phyloP scores from a whole-genome alignment of 495 filamentous ascomycete species.

The Barbatosphaeria neglecta region DNA sequence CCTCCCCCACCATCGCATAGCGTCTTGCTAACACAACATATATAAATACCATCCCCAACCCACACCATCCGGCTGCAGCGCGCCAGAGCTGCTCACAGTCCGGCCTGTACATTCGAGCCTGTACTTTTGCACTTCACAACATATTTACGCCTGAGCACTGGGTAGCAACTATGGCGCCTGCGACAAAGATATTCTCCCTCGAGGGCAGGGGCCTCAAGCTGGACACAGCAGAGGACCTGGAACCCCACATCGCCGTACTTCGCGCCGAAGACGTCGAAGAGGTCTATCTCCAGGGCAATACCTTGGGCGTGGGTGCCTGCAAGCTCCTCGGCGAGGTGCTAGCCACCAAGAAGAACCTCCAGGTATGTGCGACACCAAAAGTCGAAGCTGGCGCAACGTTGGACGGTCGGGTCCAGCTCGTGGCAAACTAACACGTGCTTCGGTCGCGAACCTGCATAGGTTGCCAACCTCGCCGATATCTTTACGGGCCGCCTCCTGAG shows the following conservation, averaged over 20 bases:
- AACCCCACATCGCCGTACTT: slow-evolving; percentile 68
- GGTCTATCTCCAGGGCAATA: slow-evolving; percentile 77
- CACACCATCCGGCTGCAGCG: neutral
- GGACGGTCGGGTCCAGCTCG: no score
- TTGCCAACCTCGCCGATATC: slow-evolving; percentile 89
- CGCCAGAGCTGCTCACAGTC: neutral
- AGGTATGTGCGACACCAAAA: slow-evolving; percentile 30
- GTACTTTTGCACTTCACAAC: neutral
- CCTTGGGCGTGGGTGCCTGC: slow-evolving; percentile 77
- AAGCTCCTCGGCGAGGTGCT: slow-evolving; percentile 71
- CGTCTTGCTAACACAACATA: no score
- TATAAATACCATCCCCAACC: neutral
- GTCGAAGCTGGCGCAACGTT: no score
- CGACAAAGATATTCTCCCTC: slow-evolving; percentile 70
- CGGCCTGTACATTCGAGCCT: neutral
- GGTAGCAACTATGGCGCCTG: slow-evolving; percentile 28
- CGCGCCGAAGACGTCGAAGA: slow-evolving; percentile 65
- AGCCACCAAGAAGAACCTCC: slow-evolving; percentile 64
- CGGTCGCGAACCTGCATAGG: no score
- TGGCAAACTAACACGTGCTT: no score
- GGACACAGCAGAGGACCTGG: slow-evolving; percentile 72
- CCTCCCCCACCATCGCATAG: no score
- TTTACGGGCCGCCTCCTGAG: slow-evolving; percentile 89
- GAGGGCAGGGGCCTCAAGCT: slow-evolving; percentile 86
- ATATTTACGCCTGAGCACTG: neutral